Evolutionary conservation across 768 basidiomycete genomes (phyloP), one percentile per base, ranked within the genome.

Genomic region (Naganishia randhawae): DNA sequence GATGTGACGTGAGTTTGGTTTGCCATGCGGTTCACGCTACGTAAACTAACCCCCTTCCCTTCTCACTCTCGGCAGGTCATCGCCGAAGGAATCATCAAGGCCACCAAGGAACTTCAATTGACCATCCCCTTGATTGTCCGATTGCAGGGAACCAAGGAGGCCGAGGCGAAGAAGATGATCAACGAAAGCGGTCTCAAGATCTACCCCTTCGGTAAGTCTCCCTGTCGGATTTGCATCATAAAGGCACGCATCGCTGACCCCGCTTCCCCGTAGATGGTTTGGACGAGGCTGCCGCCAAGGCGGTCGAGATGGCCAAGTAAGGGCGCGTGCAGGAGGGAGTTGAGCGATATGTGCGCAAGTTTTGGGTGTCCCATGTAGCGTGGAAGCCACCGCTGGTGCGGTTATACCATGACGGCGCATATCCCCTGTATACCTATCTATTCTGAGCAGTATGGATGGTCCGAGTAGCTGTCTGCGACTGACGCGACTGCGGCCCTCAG

Each of bases 151-250:
- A 99, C 94, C 22, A 99, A 93, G 82, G 95, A 98, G 80, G 83
- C 82, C 39, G 95, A 98, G 81, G 95, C 96, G 3, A 97, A 98
- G 82, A 97, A 94, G 77, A 90, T 97, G 89, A 97, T 98, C 81
- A 87, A 83, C 76, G 86, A 91, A 50, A 94, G 91, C 37, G 93
- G 93, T 31, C 82, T 98, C 73, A 89, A 92, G 82, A 99, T 99
- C 77, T 87, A 88, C 78, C 86, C 96, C 39, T 94, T 90, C 80
- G 77, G 76, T 77, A 48, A 72, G 76, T 70, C 31, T 19, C 19
- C 27, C 6, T 48, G 19, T 4, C 45, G 45, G 0, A 29, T 33
- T 19, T 17, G 16, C 45, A 14, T 29, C 19, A 11, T 57, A n/a
- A n/a, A 14, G 25, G 39, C 14, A 16, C 8, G 48, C 17, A 14